phyloP scores from a whole-genome alignment of 192 early-diverging fungal genomes.

The Diversispora eburnea region DNA sequence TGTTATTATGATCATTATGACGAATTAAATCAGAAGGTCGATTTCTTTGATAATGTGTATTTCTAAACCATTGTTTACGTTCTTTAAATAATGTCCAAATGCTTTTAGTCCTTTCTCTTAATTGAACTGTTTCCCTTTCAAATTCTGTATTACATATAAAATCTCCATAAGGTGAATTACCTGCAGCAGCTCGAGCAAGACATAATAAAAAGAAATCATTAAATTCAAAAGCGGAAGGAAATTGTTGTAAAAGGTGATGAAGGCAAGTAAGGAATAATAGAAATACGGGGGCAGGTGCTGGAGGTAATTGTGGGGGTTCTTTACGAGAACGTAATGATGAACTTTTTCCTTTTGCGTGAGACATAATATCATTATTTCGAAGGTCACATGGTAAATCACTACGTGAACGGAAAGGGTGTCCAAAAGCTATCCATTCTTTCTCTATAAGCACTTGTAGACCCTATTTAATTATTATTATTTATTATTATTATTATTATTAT shows the following conservation, averaged over 20 bases:
- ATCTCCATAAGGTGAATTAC: conserved; percentile 42
- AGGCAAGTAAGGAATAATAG: conserved; percentile 43
- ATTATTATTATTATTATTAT: background rate
- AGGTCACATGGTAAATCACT: conserved; percentile 24
- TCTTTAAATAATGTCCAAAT: conserved; percentile 40
- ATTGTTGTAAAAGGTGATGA: conserved; percentile 40
- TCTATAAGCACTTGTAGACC: conserved; percentile 42
- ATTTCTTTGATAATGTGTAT: conserved; percentile 28
- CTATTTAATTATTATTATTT: background rate
- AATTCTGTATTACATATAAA: conserved; percentile 42
- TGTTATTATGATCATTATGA: background rate
- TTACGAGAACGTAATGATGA: background rate
- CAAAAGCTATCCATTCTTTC: conserved; percentile 43
- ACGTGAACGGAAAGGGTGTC: conserved; percentile 41
- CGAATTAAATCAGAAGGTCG: background rate
- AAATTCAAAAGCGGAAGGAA: conserved; percentile 39
- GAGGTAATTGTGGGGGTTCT: background rate
- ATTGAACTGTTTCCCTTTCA: conserved; percentile 29
- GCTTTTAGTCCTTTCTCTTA: conserved; percentile 33
- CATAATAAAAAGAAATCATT: conserved; percentile 41
- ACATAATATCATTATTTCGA: background rate
- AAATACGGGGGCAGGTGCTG: conserved; percentile 39
- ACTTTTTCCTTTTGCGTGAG: background rate
- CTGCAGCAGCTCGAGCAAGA: conserved; percentile 35
- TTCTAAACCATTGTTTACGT: conserved; percentile 39